Evolutionary conservation across 106 monocot genomes (phyloP), one percentile per base, ranked within the genome.

Genomic region (Apostasia shenzhenica): DNA sequence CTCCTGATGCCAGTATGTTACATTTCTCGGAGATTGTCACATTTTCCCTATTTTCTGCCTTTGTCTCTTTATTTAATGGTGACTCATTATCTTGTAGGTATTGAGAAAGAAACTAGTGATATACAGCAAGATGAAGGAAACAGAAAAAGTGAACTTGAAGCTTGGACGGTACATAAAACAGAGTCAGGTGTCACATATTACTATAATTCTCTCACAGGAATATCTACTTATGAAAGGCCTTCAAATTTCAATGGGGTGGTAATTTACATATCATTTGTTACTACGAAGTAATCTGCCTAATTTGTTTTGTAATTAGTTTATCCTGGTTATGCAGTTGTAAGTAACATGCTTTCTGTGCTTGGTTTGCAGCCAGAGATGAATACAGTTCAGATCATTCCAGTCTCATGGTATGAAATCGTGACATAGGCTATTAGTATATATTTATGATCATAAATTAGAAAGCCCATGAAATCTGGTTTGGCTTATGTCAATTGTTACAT

Each of bases 151-250:
- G 77, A 77, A 58, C 41, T 67, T 8, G 74, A 84, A 69, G 79
- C 72, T 67, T 99, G 97, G 97, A 89, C 89, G 44, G 82, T 83
- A 52, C 97, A 99, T 52, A 99, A 75, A 75, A 92, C 87, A 42
- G 86, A 87, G 10, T 38, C 86, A 13, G 97, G 97, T 81, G 75
- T 59, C 3, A 59, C 85, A 79, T 99, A 99, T 67, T 99, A 97
- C 75, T 99, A 99, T 73, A 92, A 99, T 74, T 80, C 92, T 57
- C 7, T 92, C 43, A 86, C 97, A 39, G 83, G 89, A 41, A 78
- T 87, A 70, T 99, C 97, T 61, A 99, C 92, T 72, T 99, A 92
- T 76, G 78, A 89, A 73, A 97, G 79, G 66, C 97, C 97, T 69
- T 60, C 73, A 2, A 77, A 67, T 53, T 99, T 90, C 72, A 92